Evolutionary conservation across 345 rosid genomes (phyloP).

Genomic region (Rhodamnia rubescens): DNA sequence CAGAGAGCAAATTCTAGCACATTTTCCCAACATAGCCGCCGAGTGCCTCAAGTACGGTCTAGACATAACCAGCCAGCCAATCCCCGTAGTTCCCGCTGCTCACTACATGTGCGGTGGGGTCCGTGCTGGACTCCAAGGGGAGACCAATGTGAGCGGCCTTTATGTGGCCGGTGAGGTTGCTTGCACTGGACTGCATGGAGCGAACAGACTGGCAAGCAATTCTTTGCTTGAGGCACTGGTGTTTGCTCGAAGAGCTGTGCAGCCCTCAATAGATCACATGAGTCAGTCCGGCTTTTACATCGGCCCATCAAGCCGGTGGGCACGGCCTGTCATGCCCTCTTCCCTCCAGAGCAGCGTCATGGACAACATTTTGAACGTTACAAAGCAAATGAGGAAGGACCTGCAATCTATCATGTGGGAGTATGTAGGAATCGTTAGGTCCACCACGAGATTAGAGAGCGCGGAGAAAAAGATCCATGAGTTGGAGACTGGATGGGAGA

Average conservation of each 20-base stretch:
- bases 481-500: slow-evolving; percentile 76
- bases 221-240: slow-evolving; percentile 95
- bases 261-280: slow-evolving; percentile 75
- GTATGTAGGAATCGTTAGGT: slow-evolving; percentile 83
- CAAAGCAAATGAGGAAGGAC: slow-evolving; percentile 59
- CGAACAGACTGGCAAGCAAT: slow-evolving; percentile 93
- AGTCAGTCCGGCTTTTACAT: slow-evolving; percentile 33
- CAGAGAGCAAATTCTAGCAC: slow-evolving; percentile 71
- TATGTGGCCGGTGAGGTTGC: slow-evolving; percentile 98
- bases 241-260: slow-evolving; percentile 85
- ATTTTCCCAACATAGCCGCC: slow-evolving; percentile 89
- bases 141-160: slow-evolving; percentile 78
- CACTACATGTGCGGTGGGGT: slow-evolving; percentile 99
- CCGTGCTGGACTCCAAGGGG: slow-evolving; percentile 83
- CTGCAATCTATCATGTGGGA: slow-evolving; percentile 88
- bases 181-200: slow-evolving; percentile 95
- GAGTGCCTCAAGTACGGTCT: slow-evolving; percentile 74
- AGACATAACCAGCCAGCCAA: slow-evolving; percentile 68
- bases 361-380: slow-evolving; percentile 31
- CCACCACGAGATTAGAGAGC: slow-evolving; percentile 49
- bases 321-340: slow-evolving; percentile 50
- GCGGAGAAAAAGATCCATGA: slow-evolving; percentile 49
- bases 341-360: slow-evolving; percentile 30
- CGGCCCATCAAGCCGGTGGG: slow-evolving; percentile 42
- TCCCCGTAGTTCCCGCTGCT: slow-evolving; percentile 93